phyloP scores from a whole-genome alignment of 2,329 filamentous ascomycete species.

The Aspergillus spinulosporus region DNA sequence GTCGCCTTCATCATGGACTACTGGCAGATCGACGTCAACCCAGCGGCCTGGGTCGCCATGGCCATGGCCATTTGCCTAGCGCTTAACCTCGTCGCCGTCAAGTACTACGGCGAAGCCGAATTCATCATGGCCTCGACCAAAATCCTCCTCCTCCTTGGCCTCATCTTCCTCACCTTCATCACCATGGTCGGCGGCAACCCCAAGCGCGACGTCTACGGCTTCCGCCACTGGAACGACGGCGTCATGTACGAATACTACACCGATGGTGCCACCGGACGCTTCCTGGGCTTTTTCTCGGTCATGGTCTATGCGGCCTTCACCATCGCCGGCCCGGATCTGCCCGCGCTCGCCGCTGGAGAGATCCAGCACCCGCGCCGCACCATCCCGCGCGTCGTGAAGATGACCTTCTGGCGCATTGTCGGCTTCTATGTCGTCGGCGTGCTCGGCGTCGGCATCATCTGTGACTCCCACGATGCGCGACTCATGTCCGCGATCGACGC shows the following conservation, averaged over 20 bases:
- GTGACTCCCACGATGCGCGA: constrained; percentile 63
- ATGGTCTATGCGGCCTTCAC: constrained; percentile 68
- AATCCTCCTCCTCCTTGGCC: constrained; percentile 66
- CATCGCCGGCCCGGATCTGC: constrained; percentile 63
- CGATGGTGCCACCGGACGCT: constrained; percentile 64
- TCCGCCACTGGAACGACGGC: constrained; percentile 63
- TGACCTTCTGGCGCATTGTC: constrained; percentile 73
- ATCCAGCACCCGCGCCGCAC: constrained; percentile 67
- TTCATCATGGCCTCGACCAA: constrained; percentile 71
- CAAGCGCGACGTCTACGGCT: constrained; percentile 66
- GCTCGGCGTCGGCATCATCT: constrained; percentile 66
- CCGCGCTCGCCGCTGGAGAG: constrained; percentile 62
- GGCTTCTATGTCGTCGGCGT: constrained; percentile 74
- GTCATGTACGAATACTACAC: constrained; percentile 67
- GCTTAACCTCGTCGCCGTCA: constrained; percentile 69
- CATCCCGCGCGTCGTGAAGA: constrained; percentile 71
- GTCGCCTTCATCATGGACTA: constrained; percentile 48
- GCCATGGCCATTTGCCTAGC: constrained; percentile 46
- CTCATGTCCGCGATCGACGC: constrained; percentile 60
- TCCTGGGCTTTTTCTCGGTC: constrained; percentile 71
- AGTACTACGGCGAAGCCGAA: constrained; percentile 72
- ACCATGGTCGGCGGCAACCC: constrained; percentile 81
- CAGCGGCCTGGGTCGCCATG: constrained; percentile 46
- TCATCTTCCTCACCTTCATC: constrained; percentile 74
- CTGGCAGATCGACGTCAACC: constrained; percentile 46